Base-by-base conservation (phyloP, 306 rosid genomes). In the Astragalus glycyphyllos region DNA sequence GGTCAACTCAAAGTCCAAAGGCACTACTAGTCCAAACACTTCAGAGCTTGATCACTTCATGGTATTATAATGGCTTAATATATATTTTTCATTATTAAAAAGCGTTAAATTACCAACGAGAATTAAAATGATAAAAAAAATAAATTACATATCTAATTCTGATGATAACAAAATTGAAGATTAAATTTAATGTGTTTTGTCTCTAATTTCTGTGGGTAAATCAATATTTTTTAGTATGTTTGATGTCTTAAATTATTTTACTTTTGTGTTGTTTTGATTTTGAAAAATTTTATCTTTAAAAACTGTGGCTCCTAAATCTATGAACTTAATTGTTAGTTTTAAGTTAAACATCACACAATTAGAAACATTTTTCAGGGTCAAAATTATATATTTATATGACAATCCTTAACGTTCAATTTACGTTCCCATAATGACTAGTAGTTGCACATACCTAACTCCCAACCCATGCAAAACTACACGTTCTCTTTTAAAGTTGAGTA, bases 11-110 rank as follows among this genome's bases (percentile, higher is more conserved):
- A 58, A 81, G 49, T 23, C 75, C 32, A 65, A 59, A 58, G 26
- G 63, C 20, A 11, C 62, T 3, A 1, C 17, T 12, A 40, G 12
- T 44, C 68, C 37, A 7, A 77, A 26, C 44, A 76, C 76, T 66
- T 71, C 81, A 15, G 84, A 81, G 68, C 77, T 81, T 37, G 84
- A 81, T 76, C 79, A 81, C 11, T 81, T 81, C 79, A 81, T 81
- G 84, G 84, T 81, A 70, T 15, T 6, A 53, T 11, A 38, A 50
- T 11, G 13, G 13, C 38, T 34, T 9, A 23, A 23, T 23, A 23
- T 23, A 23, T 23, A 23, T 23, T 23, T 23, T 23, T 23, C 29
- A 23, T 23, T 23, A 23, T 23, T 23, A 23, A 23, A 23, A 23
- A 23, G 2, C n/a, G n/a, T n/a, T n/a, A n/a, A n/a, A n/a, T n/a